Evolutionary conservation across 805 yeast genomes (phyloP).

Genomic region (Lipomyces kockii): DNA sequence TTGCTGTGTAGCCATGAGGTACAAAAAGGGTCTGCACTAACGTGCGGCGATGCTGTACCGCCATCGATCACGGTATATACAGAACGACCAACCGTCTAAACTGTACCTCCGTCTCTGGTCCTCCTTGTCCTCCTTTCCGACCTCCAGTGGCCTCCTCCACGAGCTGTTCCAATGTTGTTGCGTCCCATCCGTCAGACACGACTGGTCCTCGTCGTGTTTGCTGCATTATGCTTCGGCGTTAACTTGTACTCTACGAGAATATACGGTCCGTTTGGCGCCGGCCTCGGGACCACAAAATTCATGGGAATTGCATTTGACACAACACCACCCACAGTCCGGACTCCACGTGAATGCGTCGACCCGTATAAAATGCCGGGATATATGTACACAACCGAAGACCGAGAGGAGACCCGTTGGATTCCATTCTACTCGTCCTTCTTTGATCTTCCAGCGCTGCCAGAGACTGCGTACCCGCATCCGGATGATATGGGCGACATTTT

Average conservation of each 20-base stretch:
- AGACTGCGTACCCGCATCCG: constrained; percentile 16
- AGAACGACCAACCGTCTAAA: too few species aligned
- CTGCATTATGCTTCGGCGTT: neutral
- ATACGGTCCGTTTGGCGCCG: neutral
- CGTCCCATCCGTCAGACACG: neutral
- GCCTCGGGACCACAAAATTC: neutral
- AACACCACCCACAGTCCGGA: neutral
- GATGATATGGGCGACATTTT: constrained; percentile 2
- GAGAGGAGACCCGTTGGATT: constrained; percentile 14
- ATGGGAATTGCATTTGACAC: neutral
- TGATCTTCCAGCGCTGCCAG: constrained; percentile 13
- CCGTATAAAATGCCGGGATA: constrained; percentile 26
- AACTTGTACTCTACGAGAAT: neutral
- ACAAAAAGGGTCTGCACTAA: too few species aligned
- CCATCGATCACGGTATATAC: too few species aligned
- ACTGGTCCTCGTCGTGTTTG: neutral
- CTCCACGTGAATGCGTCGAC: constrained; percentile 12
- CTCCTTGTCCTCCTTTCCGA: too few species aligned
- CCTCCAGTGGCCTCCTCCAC: too few species aligned
- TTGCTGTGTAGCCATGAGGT: too few species aligned
- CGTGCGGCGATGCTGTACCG: too few species aligned
- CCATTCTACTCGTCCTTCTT: constrained; percentile 18
- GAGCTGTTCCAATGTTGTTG: neutral
- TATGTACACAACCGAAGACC: neutral
- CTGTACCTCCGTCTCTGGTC: too few species aligned